Evolutionary conservation across 805 yeast species (phyloP).

Genomic region (Clavispora carvajalis): DNA sequence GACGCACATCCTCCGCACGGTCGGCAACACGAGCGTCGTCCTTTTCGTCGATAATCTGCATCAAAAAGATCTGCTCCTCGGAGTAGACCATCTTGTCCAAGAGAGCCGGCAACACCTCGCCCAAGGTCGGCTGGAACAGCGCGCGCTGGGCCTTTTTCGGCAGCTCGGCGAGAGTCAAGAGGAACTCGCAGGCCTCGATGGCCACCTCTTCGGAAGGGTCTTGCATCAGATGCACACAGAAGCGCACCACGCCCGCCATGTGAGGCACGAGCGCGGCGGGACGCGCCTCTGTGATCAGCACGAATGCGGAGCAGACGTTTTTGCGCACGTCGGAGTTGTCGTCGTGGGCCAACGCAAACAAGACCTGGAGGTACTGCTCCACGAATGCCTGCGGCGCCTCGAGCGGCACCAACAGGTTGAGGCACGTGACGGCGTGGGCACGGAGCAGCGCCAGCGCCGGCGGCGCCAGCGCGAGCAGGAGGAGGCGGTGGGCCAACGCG

Average conservation of each 20-base stretch:
- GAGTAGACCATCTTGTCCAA: constrained; percentile 82
- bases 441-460: constrained; percentile 51
- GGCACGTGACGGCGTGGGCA: constrained; percentile 60
- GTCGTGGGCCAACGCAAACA: constrained; percentile 69
- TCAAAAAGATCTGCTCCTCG: constrained; percentile 67
- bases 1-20: constrained; percentile 81
- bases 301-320: constrained; percentile 73
- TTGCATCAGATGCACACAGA: constrained; percentile 73
- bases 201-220: constrained; percentile 68
- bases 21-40: constrained; percentile 79
- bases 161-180: constrained; percentile 59
- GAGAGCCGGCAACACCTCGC: constrained; percentile 67
- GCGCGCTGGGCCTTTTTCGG: constrained; percentile 13
- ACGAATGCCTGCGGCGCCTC: constrained; percentile 62
- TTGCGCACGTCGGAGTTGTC: constrained; percentile 55
- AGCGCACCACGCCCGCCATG: constrained; percentile 78
- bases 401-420: constrained; percentile 69
- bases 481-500: constrained; percentile 40
- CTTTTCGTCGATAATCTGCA: constrained; percentile 60
- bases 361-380: constrained; percentile 57
- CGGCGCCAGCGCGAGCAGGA: constrained; percentile 1
- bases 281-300: constrained; percentile 62
- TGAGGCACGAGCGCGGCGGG: constrained; percentile 81
- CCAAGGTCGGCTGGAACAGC: constrained; percentile 53
- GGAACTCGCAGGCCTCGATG: constrained; percentile 88